Evolutionary conservation across 2,329 filamentous ascomycete species (phyloP), one percentile per base, ranked within the genome.

Genomic region (Leptographium radiaticola): DNA sequence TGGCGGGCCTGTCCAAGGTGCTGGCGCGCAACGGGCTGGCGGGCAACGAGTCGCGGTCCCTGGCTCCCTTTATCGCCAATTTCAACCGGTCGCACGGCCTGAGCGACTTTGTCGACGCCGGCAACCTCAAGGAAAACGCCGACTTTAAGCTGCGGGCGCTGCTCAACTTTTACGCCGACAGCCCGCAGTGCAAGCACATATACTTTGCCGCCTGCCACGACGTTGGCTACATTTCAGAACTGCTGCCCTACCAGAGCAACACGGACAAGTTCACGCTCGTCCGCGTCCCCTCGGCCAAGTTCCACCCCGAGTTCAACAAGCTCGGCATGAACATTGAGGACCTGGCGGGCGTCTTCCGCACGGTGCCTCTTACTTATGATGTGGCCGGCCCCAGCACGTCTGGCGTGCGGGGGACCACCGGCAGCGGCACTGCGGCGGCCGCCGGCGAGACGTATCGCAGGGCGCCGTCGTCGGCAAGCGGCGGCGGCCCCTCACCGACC

Each of bases 201-300:
- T 79, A 77, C 61, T 79, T 82, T 55, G 81, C 79, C 6, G 79
- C 75, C 42, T 84, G 80, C 60, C 79, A 83, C 59, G 77, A 84
- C 59, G 70, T 70, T 30, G 74, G 75, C 51, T 82, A 83, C 61
- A 65, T 81, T 47, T 73, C 76, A 9, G 71, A 81, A 49, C 67
- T 84, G 31, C 75, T 71, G 6, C 75, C 75, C 9, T 76, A 77
- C 59, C 67, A 66, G 45, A 73, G 72, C 45, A 70, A 72, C 55
- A 63, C 66, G 9, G 70, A 76, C 30, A 71, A 72, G 51, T 73
- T 83, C 55, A 82, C 79, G 0, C 72, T 83, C 12, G 63, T 83
- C 45, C 72, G 71, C 55, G 64, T 67, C 4, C 54, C 65, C 1
- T 71, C 70, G n/a, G 64, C 74, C 30, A 66, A 67, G 2, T 76